These are phyloP conservation scores for Monosporozyma unispora DNA, from an alignment of 805 yeast genomes.

Conservation along the genomic window DNA sequence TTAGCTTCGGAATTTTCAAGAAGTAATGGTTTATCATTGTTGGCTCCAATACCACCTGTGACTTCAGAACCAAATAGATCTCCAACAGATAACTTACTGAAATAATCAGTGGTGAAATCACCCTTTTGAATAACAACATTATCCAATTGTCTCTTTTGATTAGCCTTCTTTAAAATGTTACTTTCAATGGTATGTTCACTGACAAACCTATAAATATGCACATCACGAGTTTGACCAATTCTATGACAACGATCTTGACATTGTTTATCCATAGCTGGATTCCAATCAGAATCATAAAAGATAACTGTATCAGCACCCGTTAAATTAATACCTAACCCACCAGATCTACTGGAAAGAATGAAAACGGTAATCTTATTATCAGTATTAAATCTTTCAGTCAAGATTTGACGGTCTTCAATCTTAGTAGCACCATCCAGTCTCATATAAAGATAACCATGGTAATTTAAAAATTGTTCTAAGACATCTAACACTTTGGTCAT, in stretches of 20 bases:
- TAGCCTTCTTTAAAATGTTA: conserved; percentile 86
- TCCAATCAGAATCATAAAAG: conserved; percentile 98
- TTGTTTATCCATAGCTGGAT: conserved; percentile 98
- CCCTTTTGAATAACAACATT: conserved; percentile 96
- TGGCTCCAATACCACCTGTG: conserved; percentile 17
- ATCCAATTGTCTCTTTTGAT: conserved; percentile 88
- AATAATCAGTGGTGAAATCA: conserved; percentile 94
- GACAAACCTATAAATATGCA: conserved; percentile 91
- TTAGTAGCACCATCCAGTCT: conserved; percentile 96
- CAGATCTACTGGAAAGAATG: conserved; percentile 90
- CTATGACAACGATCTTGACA: conserved; percentile 99
- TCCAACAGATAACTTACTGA: conserved; percentile 75
- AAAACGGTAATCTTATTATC: conserved; percentile 84
- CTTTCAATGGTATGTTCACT: conserved; percentile 95
- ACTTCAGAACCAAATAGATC: conserved; percentile 62
- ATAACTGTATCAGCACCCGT: conserved; percentile 99
- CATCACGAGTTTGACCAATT: conserved; percentile 97
- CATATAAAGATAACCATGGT: conserved; percentile 90
- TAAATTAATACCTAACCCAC: conserved; percentile 93
- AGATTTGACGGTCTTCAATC: conserved; percentile 89
- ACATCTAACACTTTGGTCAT: conserved; percentile 96
- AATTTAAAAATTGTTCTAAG: conserved; percentile 83
- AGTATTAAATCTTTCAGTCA: conserved; percentile 86
- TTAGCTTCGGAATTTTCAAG: conserved; percentile 26
- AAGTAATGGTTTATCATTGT: conserved; percentile 34